Conservation (phyloP, 192 early-diverging fungal species). For the Dissophora ornata region DNA sequence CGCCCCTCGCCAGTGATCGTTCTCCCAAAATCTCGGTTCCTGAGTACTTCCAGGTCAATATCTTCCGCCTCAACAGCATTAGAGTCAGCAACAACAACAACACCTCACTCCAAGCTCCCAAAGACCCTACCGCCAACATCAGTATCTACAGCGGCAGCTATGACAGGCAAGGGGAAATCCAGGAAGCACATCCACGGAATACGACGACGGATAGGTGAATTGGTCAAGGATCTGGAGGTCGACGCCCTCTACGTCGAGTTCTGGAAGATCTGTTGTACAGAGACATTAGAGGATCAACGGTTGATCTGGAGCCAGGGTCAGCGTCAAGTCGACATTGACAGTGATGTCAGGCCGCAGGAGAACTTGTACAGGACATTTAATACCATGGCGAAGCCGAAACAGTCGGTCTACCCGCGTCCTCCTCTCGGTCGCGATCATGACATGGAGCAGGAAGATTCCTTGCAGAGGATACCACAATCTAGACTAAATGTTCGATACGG, state of each 20-base stretch:
- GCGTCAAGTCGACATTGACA: no score
- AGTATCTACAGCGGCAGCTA: background rate
- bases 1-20: background rate
- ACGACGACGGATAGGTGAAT: slow-evolving; percentile 16
- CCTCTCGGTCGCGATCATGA: no score
- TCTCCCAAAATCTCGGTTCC: background rate
- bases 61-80: background rate
- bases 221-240: slow-evolving; percentile 14
- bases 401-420: background rate
- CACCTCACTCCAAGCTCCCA: no score
- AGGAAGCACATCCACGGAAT: background rate
- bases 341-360: background rate
- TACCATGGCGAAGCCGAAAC: slow-evolving; percentile 2
- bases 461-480: background rate
- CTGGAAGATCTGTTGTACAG: slow-evolving; percentile 32
- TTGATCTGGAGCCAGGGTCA: slow-evolving; percentile 19
- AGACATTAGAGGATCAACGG: slow-evolving; percentile 21
- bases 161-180: background rate
- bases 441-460: background rate
- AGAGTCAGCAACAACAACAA: background rate
- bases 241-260: slow-evolving; percentile 38
- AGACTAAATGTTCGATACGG: background rate
- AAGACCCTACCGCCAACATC: background rate
- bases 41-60: background rate
- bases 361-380: slow-evolving; percentile 34